Evolutionary conservation across 2,329 filamentous ascomycete genomes (phyloP).

Genomic region (Verticillium nubilum): DNA sequence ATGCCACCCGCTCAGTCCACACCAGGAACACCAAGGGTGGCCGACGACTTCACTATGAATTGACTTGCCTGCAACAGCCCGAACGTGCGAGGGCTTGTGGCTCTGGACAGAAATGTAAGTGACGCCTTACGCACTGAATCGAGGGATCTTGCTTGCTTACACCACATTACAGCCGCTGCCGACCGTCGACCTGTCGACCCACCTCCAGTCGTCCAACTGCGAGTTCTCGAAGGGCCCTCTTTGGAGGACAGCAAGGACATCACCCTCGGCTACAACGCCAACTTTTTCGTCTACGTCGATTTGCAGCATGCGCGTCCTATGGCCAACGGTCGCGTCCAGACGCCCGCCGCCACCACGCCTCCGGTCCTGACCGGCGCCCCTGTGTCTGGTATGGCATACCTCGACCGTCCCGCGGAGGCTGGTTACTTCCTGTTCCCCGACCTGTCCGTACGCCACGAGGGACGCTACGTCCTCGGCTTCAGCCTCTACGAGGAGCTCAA

Average conservation of each 20-base stretch:
- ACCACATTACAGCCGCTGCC: constrained; percentile 57
- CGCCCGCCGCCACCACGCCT: constrained; percentile 60
- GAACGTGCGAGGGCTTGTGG: constrained; percentile 92
- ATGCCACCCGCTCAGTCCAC: background rate
- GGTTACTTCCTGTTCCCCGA: constrained; percentile 99
- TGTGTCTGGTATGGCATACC: constrained; percentile 91
- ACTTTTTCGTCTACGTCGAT: constrained; percentile 95
- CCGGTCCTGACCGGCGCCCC: constrained; percentile 91
- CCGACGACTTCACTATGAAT: constrained; percentile 70
- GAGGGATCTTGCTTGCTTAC: background rate
- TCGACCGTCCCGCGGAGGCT: constrained; percentile 73
- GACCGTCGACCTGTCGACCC: constrained; percentile 91
- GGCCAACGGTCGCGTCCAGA: constrained; percentile 70
- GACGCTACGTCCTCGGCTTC: constrained; percentile 85
- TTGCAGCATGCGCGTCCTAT: constrained; percentile 81
- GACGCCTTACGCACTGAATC: background rate
- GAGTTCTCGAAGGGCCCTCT: constrained; percentile 69
- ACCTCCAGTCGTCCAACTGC: constrained; percentile 88
- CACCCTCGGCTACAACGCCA: constrained; percentile 90
- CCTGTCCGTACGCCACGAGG: constrained; percentile 91
- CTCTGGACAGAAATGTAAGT: constrained; percentile 87
- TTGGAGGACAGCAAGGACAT: constrained; percentile 60
- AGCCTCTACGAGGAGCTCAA: constrained; percentile 93
- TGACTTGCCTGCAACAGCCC: constrained; percentile 89
- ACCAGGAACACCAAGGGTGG: constrained; percentile 58